Evolutionary conservation across 176 grass and related monocot genomes (phyloP).

Genomic region (Elaeis guineensis): DNA sequence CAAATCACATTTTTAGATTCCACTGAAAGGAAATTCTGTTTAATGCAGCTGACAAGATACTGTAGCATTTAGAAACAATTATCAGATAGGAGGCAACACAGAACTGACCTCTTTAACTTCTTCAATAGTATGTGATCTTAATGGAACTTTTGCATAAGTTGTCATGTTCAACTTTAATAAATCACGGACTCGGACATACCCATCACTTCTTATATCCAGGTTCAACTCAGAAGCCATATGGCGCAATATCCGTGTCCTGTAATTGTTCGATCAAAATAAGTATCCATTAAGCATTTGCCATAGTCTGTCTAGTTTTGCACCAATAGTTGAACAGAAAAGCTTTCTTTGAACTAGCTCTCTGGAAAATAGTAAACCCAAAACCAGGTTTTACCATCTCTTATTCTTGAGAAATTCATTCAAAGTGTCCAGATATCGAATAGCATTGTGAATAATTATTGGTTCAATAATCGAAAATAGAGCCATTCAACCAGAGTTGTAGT

Average conservation of each 20-base stretch:
- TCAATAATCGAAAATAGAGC: too few relatives aligned
- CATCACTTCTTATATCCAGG: constrained; percentile 65
- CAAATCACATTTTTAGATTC: too few relatives aligned
- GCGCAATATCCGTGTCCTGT: constrained; percentile 61
- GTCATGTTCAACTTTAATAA: constrained; percentile 50
- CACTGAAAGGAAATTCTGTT: too few relatives aligned
- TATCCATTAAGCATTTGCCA: neutral
- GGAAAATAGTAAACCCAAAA: too few relatives aligned
- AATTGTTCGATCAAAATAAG: constrained; percentile 2
- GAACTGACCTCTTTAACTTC: constrained; percentile 63
- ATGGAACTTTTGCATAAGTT: constrained; percentile 62
- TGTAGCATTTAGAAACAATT: neutral
- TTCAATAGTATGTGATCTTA: constrained; percentile 66
- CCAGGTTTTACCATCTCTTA: too few relatives aligned
- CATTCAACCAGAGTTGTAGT: too few relatives aligned
- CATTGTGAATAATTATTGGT: too few relatives aligned
- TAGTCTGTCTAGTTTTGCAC: neutral
- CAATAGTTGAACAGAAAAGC: neutral
- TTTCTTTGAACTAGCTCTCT: too few relatives aligned
- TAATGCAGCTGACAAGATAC: too few relatives aligned
- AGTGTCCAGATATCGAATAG: too few relatives aligned
- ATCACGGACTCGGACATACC: constrained; percentile 61
- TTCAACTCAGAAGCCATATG: constrained; percentile 83
- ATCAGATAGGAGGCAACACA: neutral
- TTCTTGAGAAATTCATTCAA: too few relatives aligned